These are phyloP conservation scores for Thermochaetoides thermophila DNA, from an alignment of 495 filamentous ascomycete species.

Conservation along the genomic window DNA sequence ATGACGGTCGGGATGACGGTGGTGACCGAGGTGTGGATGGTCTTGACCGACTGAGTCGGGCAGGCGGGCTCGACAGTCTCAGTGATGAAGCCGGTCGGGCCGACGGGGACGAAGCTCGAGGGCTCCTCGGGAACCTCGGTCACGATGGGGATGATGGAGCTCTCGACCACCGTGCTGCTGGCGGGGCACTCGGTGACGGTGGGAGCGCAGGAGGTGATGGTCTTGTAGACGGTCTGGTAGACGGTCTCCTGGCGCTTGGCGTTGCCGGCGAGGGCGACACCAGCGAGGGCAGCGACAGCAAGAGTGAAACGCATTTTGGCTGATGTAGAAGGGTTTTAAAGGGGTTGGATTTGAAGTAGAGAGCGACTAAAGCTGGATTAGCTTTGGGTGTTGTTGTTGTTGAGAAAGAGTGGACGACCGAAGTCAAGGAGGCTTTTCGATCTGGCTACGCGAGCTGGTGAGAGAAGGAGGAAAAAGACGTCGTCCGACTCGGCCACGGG, in stretches of 20 bases:
- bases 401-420: slow-evolving; percentile 49
- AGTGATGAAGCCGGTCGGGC: slow-evolving; percentile 25
- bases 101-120: slow-evolving; percentile 45
- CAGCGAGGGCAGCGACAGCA: slow-evolving; percentile 35
- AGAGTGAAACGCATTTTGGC: slow-evolving; percentile 43
- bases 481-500: slow-evolving; percentile 11
- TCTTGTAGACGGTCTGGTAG: slow-evolving; percentile 41
- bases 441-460: slow-evolving; percentile 37
- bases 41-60: slow-evolving; percentile 25
- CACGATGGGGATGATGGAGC: slow-evolving; percentile 30
- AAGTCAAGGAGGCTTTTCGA: slow-evolving; percentile 36
- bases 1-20: slow-evolving; percentile 38
- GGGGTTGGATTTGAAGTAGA: slow-evolving; percentile 20
- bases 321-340: slow-evolving; percentile 10
- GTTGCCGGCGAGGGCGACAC: slow-evolving; percentile 23
- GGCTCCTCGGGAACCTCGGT: slow-evolving; percentile 45
- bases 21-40: slow-evolving; percentile 28
- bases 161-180: slow-evolving; percentile 23
- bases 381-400: slow-evolving; percentile 25
- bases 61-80: slow-evolving; percentile 19
- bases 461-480: slow-evolving; percentile 21
- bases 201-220: slow-evolving; percentile 39
- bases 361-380: slow-evolving; percentile 27
- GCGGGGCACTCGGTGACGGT: slow-evolving; percentile 41
- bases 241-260: slow-evolving; percentile 26